Percentiles rank a stretch among this genome's conserved stretches.
These are phyloP conservation scores for Coleophoma cylindrospora DNA, from an alignment of 2,329 filamentous ascomycete species.

Conservation along the genomic window DNA sequence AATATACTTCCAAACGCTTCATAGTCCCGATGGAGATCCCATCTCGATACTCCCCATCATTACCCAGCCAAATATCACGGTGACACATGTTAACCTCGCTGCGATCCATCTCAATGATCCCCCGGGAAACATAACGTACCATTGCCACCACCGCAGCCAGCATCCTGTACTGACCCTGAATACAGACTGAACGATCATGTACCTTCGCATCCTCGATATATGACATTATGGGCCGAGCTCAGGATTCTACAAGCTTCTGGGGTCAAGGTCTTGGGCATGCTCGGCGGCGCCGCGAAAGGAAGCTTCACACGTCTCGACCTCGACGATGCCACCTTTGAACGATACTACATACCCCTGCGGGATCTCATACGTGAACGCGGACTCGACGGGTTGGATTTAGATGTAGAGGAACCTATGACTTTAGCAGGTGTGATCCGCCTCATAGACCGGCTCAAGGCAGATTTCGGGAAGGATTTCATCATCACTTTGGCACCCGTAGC, in stretches of 20 bases:
- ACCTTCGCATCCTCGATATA: conserved; percentile 62
- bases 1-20: conserved; percentile 62
- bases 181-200: conserved; percentile 67
- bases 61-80: conserved; percentile 45
- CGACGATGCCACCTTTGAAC: conserved; percentile 60
- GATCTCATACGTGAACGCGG: conserved; percentile 55
- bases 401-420: conserved; percentile 74
- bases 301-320: conserved; percentile 58
- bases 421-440: conserved; percentile 61
- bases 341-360: conserved; percentile 65
- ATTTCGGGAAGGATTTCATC: conserved; percentile 67
- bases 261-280: conserved; percentile 78
- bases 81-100: conserved; percentile 81
- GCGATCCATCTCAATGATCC: conserved; percentile 76
- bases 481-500: conserved; percentile 81
- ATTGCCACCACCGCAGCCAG: conserved; percentile 71
- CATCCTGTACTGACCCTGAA: conserved; percentile 54
- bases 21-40: conserved; percentile 44
- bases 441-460: conserved; percentile 60
- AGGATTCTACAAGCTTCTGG: conserved; percentile 65
- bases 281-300: conserved; percentile 79
- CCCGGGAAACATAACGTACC: conserved; percentile 39
- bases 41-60: conserved; percentile 53
- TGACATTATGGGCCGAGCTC: conserved; percentile 75
- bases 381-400: conserved; percentile 70